phyloP scores from a whole-genome alignment of 1,284 basidiomycete genomes.

The Tylopilus orsonianus region DNA sequence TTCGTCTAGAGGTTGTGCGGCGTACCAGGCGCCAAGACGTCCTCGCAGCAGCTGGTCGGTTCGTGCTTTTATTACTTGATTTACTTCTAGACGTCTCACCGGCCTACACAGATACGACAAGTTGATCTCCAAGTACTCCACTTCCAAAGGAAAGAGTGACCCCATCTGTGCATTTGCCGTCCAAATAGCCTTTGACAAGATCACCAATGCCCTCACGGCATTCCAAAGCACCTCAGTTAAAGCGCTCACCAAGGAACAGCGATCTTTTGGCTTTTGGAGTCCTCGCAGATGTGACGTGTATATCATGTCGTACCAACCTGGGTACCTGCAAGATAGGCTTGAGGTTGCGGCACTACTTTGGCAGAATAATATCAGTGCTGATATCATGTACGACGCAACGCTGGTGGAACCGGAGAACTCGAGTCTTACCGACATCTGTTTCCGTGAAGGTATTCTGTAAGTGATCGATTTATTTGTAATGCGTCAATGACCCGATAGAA shows the following conservation, averaged over 20 bases:
- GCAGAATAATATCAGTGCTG: constrained; percentile 81
- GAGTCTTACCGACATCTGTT: constrained; percentile 63
- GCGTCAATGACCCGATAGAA: neutral
- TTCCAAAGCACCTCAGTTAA: constrained; percentile 73
- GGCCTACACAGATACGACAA: constrained; percentile 63
- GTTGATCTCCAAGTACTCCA: constrained; percentile 62
- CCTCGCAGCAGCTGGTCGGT: constrained; percentile 80
- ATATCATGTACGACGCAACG: constrained; percentile 82
- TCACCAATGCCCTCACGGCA: constrained; percentile 68
- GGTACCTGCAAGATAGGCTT: constrained; percentile 73
- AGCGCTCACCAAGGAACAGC: constrained; percentile 71
- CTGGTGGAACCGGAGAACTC: constrained; percentile 61
- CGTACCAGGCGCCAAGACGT: constrained; percentile 69
- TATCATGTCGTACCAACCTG: constrained; percentile 76
- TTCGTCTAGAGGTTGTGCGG: constrained; percentile 74
- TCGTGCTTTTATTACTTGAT: constrained; percentile 22
- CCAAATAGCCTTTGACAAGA: constrained; percentile 80
- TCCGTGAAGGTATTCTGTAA: constrained; percentile 76
- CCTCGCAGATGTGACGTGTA: constrained; percentile 85
- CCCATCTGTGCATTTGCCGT: constrained; percentile 68
- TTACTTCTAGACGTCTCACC: neutral
- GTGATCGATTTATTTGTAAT: constrained; percentile 24
- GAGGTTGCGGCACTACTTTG: constrained; percentile 79
- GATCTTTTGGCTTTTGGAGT: constrained; percentile 85
- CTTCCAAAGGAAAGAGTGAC: constrained; percentile 53